Conservation (phyloP, 805 yeast genomes). For the Priceomyces castillae region DNA sequence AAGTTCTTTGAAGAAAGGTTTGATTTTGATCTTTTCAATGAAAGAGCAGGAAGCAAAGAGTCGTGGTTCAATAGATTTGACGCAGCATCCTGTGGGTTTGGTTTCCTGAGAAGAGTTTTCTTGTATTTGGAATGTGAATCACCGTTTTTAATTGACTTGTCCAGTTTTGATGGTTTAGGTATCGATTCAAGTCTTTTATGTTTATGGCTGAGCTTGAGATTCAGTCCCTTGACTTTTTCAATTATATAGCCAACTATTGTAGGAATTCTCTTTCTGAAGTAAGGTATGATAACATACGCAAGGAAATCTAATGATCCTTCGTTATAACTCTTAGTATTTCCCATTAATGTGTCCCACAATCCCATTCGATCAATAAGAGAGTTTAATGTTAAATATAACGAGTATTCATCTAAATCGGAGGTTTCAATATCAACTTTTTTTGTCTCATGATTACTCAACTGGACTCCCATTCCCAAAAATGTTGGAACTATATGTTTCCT, state of each 20-base stretch:
- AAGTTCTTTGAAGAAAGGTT: conserved; percentile 37
- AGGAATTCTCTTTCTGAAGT: conserved; percentile 49
- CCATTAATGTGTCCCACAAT: conserved; percentile 50
- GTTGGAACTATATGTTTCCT: conserved; percentile 38
- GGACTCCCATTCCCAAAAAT: conserved; percentile 39
- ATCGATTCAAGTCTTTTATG: neutral
- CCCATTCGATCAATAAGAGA: conserved; percentile 51
- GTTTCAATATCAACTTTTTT: conserved; percentile 13
- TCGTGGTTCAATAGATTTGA: conserved; percentile 12
- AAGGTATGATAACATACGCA: conserved; percentile 53
- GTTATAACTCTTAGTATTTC: conserved; percentile 29
- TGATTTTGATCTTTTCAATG: conserved; percentile 40
- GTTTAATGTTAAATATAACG: conserved; percentile 31
- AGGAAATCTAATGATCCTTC: conserved; percentile 46
- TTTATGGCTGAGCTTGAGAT: conserved; percentile 23
- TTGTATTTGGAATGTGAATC: conserved; percentile 10
- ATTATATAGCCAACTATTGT: conserved; percentile 43
- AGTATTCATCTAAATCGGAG: conserved; percentile 20
- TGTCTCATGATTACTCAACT: conserved; percentile 3
- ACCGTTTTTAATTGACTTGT: neutral
- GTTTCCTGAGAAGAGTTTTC: conserved; percentile 6
- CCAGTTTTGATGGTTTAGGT: neutral
- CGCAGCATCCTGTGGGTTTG: conserved; percentile 16
- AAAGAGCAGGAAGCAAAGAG: conserved; percentile 30
- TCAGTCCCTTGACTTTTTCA: conserved; percentile 48